Percentiles rank a stretch among this genome's conserved stretches.
Conservation (phyloP, 2,329 filamentous ascomycete genomes). For the Penicillium sp. region DNA sequence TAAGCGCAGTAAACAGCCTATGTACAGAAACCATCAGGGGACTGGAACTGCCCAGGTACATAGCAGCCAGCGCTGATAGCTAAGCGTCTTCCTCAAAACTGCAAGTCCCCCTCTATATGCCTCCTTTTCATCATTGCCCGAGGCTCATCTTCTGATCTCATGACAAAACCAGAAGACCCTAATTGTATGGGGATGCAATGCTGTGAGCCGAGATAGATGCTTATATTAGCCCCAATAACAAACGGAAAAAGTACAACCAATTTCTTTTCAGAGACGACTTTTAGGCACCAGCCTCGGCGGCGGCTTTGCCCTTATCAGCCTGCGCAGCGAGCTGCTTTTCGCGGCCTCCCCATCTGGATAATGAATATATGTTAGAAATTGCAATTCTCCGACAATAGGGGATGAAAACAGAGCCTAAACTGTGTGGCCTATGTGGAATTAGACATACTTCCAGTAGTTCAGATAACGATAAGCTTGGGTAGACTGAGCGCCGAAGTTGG, state of each 20-base stretch:
- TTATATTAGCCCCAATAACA: conserved; percentile 9
- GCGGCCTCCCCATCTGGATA: conserved; percentile 43
- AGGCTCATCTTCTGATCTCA: neutral
- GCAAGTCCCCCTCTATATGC: conserved; percentile 14
- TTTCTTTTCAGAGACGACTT: conserved; percentile 1
- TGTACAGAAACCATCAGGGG: conserved; percentile 21
- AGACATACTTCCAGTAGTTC: conserved; percentile 57
- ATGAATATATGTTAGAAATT: conserved; percentile 12
- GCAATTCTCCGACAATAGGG: neutral
- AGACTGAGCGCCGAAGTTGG: conserved; percentile 62
- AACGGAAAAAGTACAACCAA: conserved; percentile 13
- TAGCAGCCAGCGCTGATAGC: neutral
- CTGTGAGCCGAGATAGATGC: conserved; percentile 10
- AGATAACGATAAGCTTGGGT: conserved; percentile 63
- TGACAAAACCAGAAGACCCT: conserved; percentile 1
- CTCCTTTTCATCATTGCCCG: conserved; percentile 5
- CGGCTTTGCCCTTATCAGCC: conserved; percentile 31
- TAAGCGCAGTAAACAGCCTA: conserved; percentile 20
- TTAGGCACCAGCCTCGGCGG: conserved; percentile 33
- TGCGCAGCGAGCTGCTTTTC: conserved; percentile 41
- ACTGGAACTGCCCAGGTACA: neutral
- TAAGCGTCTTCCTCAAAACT: conserved; percentile 8
- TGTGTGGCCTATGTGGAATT: neutral
- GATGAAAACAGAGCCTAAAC: neutral
- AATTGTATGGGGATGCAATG: conserved; percentile 17